These are phyloP conservation scores for Hirsutella rhossiliensis DNA, from an alignment of 2,329 filamentous ascomycete species.

Conservation along the genomic window DNA sequence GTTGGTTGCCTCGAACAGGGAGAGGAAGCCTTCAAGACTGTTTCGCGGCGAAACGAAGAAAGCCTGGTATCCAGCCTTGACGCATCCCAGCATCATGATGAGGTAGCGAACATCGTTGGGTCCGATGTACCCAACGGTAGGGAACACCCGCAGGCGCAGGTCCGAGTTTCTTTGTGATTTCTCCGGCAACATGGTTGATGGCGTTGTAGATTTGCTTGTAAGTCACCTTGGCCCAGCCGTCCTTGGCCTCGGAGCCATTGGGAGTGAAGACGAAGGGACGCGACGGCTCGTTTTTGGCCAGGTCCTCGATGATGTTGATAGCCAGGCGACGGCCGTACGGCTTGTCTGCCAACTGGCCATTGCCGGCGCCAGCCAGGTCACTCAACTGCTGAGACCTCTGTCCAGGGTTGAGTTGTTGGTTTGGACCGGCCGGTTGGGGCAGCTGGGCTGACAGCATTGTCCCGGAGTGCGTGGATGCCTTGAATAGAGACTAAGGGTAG, in stretches of 20 bases:
- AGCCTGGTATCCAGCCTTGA: constrained; percentile 6
- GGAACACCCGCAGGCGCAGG: constrained; percentile 14
- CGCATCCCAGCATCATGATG: constrained; percentile 5
- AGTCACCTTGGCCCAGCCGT: constrained; percentile 17
- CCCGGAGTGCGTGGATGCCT: neutral
- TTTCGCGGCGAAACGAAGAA: constrained; percentile 7
- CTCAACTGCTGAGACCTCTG: neutral
- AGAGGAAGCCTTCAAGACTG: constrained; percentile 8
- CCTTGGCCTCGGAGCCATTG: constrained; percentile 10
- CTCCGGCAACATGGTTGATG: constrained; percentile 17
- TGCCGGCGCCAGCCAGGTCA: neutral
- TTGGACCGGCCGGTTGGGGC: neutral
- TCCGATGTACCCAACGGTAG: constrained; percentile 22
- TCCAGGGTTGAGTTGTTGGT: neutral
- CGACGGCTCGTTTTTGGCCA: constrained; percentile 9
- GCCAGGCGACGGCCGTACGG: neutral
- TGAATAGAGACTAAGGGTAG: neutral
- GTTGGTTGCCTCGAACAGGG: constrained; percentile 29
- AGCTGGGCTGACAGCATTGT: neutral
- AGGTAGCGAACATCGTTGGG: constrained; percentile 7
- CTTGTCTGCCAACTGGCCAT: neutral
- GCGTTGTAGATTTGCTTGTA: constrained; percentile 14
- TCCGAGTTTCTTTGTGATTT: constrained; percentile 23
- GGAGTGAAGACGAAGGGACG: constrained; percentile 26
- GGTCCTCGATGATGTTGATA: constrained; percentile 13